phyloP scores from a whole-genome alignment of 441 rosid species.

The Omphalea diandra region DNA sequence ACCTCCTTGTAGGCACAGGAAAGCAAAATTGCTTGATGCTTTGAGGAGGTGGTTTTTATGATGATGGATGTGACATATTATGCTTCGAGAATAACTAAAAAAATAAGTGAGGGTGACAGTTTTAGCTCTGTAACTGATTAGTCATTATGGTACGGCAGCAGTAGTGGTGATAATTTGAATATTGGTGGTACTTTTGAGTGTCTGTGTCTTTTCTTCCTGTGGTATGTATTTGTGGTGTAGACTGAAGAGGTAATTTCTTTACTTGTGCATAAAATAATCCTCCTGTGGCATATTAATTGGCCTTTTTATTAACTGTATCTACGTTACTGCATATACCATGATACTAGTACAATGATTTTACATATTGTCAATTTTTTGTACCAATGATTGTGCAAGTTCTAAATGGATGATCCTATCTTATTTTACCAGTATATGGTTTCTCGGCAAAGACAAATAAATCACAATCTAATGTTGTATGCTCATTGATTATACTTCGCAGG shows the following conservation, averaged over 20 bases:
- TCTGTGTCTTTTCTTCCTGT: too few species aligned
- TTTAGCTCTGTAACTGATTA: not conserved
- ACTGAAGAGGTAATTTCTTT: too few species aligned
- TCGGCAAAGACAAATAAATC: not conserved
- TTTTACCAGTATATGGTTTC: not conserved
- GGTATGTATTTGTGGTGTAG: too few species aligned
- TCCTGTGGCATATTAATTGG: not conserved
- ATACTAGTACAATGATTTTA: not conserved
- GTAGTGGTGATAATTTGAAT: not conserved
- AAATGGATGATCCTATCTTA: not conserved
- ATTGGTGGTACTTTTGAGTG: not conserved
- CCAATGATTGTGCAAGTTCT: not conserved
- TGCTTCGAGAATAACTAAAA: not conserved
- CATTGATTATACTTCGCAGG: conserved; percentile 36
- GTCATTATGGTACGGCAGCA: not conserved
- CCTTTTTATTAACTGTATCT: not conserved
- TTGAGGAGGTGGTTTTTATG: not conserved
- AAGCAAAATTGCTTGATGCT: not conserved
- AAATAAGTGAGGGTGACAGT: not conserved
- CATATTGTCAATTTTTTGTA: not conserved
- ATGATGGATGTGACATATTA: not conserved
- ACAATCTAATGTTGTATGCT: not conserved
- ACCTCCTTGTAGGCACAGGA: not conserved
- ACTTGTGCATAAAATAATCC: too few species aligned
- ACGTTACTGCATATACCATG: not conserved